Percentiles rank a stretch among this genome's conserved stretches.
These are phyloP conservation scores for Postia placenta DNA, from an alignment of 768 basidiomycete species.

Conservation along the genomic window DNA sequence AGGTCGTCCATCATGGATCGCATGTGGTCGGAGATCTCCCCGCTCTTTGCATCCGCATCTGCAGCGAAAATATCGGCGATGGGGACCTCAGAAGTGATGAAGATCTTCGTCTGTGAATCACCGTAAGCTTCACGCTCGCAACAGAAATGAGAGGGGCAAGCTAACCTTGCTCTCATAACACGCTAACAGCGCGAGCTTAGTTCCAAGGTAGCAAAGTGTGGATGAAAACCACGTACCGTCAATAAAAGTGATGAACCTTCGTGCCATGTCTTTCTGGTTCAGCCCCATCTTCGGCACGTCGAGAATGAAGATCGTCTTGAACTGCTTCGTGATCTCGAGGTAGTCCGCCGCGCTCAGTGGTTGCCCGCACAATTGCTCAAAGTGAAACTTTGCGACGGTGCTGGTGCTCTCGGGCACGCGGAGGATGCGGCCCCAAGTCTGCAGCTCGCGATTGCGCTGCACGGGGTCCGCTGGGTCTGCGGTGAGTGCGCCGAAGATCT, in stretches of 20 bases:
- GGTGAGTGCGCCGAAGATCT: constrained; percentile 76
- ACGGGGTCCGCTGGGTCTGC: constrained; percentile 50
- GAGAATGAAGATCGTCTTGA: constrained; percentile 81
- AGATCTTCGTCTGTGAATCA: constrained; percentile 71
- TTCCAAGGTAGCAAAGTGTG: neutral
- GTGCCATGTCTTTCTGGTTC: constrained; percentile 84
- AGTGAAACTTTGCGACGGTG: constrained; percentile 79
- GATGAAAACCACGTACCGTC: constrained; percentile 55
- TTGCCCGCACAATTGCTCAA: constrained; percentile 80
- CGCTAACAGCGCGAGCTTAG: constrained; percentile 28
- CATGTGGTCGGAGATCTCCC: constrained; percentile 74
- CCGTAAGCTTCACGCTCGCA: neutral
- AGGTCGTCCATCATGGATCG: constrained; percentile 93
- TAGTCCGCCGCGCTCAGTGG: constrained; percentile 95
- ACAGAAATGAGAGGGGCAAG: constrained; percentile 4
- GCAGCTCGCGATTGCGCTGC: constrained; percentile 55
- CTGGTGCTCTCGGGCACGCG: constrained; percentile 74
- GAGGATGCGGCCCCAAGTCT: constrained; percentile 89
- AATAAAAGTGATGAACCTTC: constrained; percentile 96
- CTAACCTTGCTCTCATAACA: constrained; percentile 89
- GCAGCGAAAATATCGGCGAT: constrained; percentile 88
- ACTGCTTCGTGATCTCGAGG: constrained; percentile 84
- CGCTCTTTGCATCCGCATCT: constrained; percentile 34
- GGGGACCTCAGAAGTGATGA: constrained; percentile 89
- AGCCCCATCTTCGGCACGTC: constrained; percentile 88